phyloP scores from a whole-genome alignment of 495 filamentous ascomycete species.

The Jackrogersella multiformis region DNA sequence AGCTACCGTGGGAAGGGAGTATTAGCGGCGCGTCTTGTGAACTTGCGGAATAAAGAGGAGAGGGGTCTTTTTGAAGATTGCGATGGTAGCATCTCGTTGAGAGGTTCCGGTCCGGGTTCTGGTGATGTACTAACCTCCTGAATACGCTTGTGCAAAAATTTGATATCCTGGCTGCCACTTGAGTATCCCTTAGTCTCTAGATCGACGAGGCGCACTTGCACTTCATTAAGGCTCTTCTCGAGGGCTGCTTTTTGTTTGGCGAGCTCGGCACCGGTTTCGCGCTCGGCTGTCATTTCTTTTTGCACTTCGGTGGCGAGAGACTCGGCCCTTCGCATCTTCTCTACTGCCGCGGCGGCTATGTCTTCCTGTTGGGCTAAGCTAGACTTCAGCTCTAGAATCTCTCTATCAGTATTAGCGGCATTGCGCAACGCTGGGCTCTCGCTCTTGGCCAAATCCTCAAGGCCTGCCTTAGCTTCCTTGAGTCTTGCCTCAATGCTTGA shows the following conservation, averaged over 20 bases:
- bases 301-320: conserved; percentile 88
- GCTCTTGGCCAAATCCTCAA: conserved; percentile 89
- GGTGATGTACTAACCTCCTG: conserved; percentile 78
- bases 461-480: conserved; percentile 83
- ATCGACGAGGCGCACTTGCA: conserved; percentile 89
- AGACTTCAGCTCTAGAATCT: conserved; percentile 90
- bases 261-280: conserved; percentile 82
- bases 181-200: conserved; percentile 97
- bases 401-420: conserved; percentile 87
- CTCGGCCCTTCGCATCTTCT: conserved; percentile 98
- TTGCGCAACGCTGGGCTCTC: conserved; percentile 92
- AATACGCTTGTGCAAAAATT: conserved; percentile 92
- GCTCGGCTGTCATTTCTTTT: conserved; percentile 91
- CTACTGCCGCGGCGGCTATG: conserved; percentile 88
- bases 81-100: conserved; percentile 3
- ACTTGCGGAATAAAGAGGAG: conserved; percentile 34
- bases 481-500: conserved; percentile 87
- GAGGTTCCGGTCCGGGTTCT: conserved; percentile 20
- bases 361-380: conserved; percentile 93
- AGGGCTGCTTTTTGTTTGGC: conserved; percentile 92
- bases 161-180: conserved; percentile 90
- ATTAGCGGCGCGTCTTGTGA: conserved; percentile 40
- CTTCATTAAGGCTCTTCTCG: conserved; percentile 91
- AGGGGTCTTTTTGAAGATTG: conserved; percentile 26
- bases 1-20: conserved; percentile 65